Base-by-base conservation (phyloP, 2,329 filamentous ascomycete genomes). In the Hymenoscyphus linearis region DNA sequence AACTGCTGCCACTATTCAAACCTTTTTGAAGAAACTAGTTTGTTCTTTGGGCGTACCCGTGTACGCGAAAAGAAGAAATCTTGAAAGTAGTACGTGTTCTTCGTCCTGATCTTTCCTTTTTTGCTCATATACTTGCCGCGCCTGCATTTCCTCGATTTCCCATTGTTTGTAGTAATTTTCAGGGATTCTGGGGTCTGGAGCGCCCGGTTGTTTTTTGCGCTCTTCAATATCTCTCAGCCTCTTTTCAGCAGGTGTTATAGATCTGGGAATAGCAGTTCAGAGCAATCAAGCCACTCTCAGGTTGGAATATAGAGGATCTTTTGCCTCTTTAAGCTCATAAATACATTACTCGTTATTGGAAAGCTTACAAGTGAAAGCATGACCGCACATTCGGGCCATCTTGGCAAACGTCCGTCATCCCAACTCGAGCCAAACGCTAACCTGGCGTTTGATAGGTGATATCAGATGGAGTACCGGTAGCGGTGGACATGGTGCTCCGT, bases 91-190 rank as follows among this genome's bases (percentile, higher is more conserved):
- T n/a, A n/a, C n/a, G n/a, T n/a, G n/a, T n/a, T n/a, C n/a, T 47
- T 31, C 31, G 6, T 31, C 31, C 31, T 31, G 31, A 9, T 31
- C 10, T 31, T 31, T 31, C 10, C 18, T 22, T 47, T 18, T n/a
- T 7, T 47, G 40, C 2, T 22, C n/a, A 22, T 47, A 47, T 16
- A 18, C 60, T 18, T 64, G 37, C 4, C 40, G 37, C 5, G 18
- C 27, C 14, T 58, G 58, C 7, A 65, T 59, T 9, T 36, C 34
- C 16, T 25, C 36, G 27, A 69, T 64, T 44, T 68, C 66, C 16
- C 47, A 56, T 55, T 59, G 60, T 16, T 60, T 63, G 55, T 66
- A 59, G 25, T 66, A 69, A 53, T 64, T 60, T 14, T 68, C 66
- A 1, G 59, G 55, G 14, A 65, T 56, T 2, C 50, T 36, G 1